phyloP scores from a whole-genome alignment of 2,329 filamentous ascomycete species.

The Salinomyces thailandicus region DNA sequence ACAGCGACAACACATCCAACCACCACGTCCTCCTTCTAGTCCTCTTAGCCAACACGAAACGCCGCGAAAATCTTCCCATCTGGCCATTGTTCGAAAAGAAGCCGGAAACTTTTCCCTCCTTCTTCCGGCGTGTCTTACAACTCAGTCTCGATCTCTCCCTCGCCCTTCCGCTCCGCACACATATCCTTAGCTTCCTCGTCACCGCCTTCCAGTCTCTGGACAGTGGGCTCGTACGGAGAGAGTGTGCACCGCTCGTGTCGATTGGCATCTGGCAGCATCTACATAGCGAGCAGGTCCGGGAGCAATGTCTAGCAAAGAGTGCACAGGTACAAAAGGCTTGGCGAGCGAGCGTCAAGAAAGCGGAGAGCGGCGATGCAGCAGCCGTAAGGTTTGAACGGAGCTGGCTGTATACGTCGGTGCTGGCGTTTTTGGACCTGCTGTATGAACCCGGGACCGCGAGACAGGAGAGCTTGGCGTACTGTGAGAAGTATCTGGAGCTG shows the following conservation, averaged over 20 bases:
- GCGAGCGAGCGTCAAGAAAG: constrained; percentile 77
- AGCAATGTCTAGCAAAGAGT: constrained; percentile 60
- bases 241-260: constrained; percentile 89
- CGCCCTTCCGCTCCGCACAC: constrained; percentile 47
- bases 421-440: constrained; percentile 70
- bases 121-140: constrained; percentile 83
- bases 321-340: constrained; percentile 78
- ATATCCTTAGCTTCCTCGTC: constrained; percentile 83
- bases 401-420: constrained; percentile 78
- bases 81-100: constrained; percentile 77
- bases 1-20: constrained; percentile 69
- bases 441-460: constrained; percentile 39
- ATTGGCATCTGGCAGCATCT: constrained; percentile 95
- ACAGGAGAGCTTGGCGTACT: constrained; percentile 60
- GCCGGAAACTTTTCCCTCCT: constrained; percentile 69
- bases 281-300: constrained; percentile 63
- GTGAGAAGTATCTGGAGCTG: constrained; percentile 87
- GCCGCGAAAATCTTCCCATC: constrained; percentile 72
- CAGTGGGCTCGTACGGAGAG: constrained; percentile 77
- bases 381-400: constrained; percentile 79
- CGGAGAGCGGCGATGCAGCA: constrained; percentile 71
- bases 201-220: constrained; percentile 90
- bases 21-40: constrained; percentile 82
- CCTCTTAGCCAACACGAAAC: constrained; percentile 77
- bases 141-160: constrained; percentile 56